Evolutionary conservation across 345 rosid species (phyloP), one percentile per base, ranked within the genome.

Genomic region (Pistacia atlantica): DNA sequence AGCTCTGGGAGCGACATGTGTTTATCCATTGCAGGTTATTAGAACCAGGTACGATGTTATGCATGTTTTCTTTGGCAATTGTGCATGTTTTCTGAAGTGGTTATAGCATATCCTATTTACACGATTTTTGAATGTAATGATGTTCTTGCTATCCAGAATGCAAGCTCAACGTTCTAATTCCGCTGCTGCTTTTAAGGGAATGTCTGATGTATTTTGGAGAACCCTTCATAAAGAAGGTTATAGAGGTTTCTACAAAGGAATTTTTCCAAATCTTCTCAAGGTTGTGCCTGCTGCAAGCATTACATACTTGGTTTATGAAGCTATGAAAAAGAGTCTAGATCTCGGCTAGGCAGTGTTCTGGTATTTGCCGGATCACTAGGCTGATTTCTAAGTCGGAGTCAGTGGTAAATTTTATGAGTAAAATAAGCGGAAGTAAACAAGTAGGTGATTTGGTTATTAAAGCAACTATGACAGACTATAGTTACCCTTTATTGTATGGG

Each of bases 241-340:
- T 48, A 81, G 91, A 84, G 99, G 98, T 35, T 96, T 96, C 71
- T 96, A 94, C 87, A 94, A 92, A 85, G 99, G 99, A 75, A 84
- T 96, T 52, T 83, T 94, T 38, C 99, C 99, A 4, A 96, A 94
- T 75, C 89, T 96, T 80, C 94, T 96, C 75, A 94, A 94, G 67
- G 89, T 86, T 25, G 81, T 87, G 33, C 91, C 89, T 59, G 78
- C 89, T 48, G 89, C 91, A 49, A 84, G 89, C 76, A 88, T 90
- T 64, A 80, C 84, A 8, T 84, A 84, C 79, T 42, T 82, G 75
- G 91, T 90, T 67, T 96, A 96, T 38, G 98, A 96, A 88, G 84
- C 91, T 67, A 91, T 92, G 98, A 92, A 91, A 83, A 92, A 96
- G 87, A 89, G 88, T 69, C 83, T 96, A 18, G 85, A 92, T 25